Evolutionary conservation across 495 filamentous ascomycete species (phyloP).

Genomic region (Penicillium herquei): DNA sequence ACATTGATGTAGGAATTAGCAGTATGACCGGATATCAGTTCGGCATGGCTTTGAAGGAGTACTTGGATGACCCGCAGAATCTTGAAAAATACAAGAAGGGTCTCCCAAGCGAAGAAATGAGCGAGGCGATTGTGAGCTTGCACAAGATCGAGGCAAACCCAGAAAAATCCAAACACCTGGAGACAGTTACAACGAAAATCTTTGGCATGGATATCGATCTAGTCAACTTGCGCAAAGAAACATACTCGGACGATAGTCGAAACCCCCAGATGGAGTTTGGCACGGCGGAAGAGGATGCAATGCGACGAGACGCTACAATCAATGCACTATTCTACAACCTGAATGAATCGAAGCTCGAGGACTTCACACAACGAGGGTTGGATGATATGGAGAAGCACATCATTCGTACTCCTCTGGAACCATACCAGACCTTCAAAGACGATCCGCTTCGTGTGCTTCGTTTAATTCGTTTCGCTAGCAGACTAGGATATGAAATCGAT

Average conservation of each 20-base stretch:
- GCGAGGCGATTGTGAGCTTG: constrained; percentile 49
- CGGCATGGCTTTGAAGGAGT: constrained; percentile 59
- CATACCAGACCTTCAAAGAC: constrained; percentile 90
- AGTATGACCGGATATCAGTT: constrained; percentile 91
- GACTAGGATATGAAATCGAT: constrained; percentile 77
- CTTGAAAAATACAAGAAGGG: constrained; percentile 53
- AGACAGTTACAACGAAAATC: constrained; percentile 83
- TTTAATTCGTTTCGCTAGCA: constrained; percentile 84
- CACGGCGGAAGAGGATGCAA: constrained; percentile 83
- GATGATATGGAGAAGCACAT: constrained; percentile 67
- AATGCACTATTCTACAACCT: constrained; percentile 98
- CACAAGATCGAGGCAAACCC: constrained; percentile 86
- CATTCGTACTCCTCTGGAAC: constrained; percentile 85
- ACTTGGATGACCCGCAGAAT: constrained; percentile 52
- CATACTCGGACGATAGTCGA: constrained; percentile 78
- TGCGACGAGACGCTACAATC: constrained; percentile 87
- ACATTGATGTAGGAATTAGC: constrained; percentile 95
- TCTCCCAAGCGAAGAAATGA: constrained; percentile 26
- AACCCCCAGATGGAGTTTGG: constrained; percentile 95
- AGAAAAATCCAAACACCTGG: constrained; percentile 96
- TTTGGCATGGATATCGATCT: constrained; percentile 90
- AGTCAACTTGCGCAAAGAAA: constrained; percentile 91
- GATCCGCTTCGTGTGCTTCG: constrained; percentile 90
- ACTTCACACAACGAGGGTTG: constrained; percentile 74
- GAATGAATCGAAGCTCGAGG: constrained; percentile 70